phyloP scores from a whole-genome alignment of 306 rosid species.

The Lathyrus aphaca region DNA sequence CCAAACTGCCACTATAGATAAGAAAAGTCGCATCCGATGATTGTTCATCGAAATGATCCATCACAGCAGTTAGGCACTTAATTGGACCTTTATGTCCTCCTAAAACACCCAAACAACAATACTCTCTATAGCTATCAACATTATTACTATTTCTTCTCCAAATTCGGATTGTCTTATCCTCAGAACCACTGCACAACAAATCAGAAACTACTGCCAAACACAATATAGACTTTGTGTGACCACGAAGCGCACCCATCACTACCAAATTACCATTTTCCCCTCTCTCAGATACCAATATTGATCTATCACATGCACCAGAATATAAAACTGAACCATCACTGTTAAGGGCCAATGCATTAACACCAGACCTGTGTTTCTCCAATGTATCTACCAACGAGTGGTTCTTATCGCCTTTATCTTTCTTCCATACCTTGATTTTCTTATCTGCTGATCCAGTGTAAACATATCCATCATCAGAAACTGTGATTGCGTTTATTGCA shows the following conservation, averaged over 20 bases:
- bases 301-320: conserved; percentile 89
- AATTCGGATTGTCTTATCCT: conserved; percentile 72
- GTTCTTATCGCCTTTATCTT: conserved; percentile 50
- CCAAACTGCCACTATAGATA: conserved; percentile 84
- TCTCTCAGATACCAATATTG: conserved; percentile 75
- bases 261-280: conserved; percentile 46
- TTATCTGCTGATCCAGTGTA: conserved; percentile 91
- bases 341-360: conserved; percentile 78
- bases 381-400: conserved; percentile 53
- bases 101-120: conserved; percentile 66
- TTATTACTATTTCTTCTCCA: conserved; percentile 60
- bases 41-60: conserved; percentile 36
- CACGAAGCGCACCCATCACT: conserved; percentile 70
- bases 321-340: conserved; percentile 60
- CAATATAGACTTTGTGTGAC: conserved; percentile 71
- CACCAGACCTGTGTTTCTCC: conserved; percentile 77
- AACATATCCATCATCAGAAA: conserved; percentile 61
- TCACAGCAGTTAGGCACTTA: conserved; percentile 65
- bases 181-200: conserved; percentile 86
- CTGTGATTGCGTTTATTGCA: conserved; percentile 77
- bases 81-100: conserved; percentile 83
- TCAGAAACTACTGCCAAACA: conserved; percentile 67
- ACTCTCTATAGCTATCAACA: conserved; percentile 31
- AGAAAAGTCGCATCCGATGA: conserved; percentile 43
- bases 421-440: conserved; percentile 81